Percentiles rank a stretch among this genome's conserved stretches.
These are phyloP conservation scores for Metschnikowia orientalis DNA, from an alignment of 805 yeast genomes.

Conservation along the genomic window DNA sequence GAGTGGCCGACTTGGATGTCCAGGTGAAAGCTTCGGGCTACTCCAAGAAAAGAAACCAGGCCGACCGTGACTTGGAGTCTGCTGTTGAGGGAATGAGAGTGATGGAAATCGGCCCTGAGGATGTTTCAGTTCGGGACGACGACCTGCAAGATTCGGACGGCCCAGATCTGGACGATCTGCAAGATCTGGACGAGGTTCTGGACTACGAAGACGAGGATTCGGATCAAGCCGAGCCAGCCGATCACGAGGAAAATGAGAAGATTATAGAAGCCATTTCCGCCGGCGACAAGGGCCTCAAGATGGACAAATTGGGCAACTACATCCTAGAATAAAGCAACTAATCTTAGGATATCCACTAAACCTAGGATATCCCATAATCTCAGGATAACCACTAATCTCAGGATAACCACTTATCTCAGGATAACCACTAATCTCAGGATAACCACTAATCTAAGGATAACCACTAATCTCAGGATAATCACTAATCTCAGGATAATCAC, in stretches of 20 bases:
- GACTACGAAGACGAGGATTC: conserved; percentile 34
- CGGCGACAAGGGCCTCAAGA: conserved; percentile 63
- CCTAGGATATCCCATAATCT: too few relatives aligned
- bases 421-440: too few relatives aligned
- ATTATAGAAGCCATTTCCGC: conserved; percentile 65
- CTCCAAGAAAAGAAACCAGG: conserved; percentile 39
- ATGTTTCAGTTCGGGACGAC: conserved; percentile 28
- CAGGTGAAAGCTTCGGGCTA: conserved; percentile 91
- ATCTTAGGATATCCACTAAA: conserved; percentile 1
- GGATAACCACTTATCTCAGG: too few relatives aligned
- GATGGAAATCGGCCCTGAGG: too few relatives aligned
- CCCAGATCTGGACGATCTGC: conserved; percentile 20
- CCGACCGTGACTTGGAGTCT: conserved; percentile 61
- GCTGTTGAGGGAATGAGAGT: conserved; percentile 70
- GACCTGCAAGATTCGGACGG: conserved; percentile 41
- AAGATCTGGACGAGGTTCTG: conserved; percentile 29
- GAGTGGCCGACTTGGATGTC: conserved; percentile 71
- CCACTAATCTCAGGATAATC: too few relatives aligned
- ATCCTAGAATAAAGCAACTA: conserved; percentile 47
- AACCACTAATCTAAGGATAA: too few relatives aligned
- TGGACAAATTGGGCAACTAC: conserved; percentile 82
- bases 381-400: too few relatives aligned
- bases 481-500: too few relatives aligned
- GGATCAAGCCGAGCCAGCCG: conserved; percentile 24
- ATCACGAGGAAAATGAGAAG: conserved; percentile 43